Evolutionary conservation across 164 flowering plant species (phyloP).

Genomic region (Kalanchoe fedtschenkoi): DNA sequence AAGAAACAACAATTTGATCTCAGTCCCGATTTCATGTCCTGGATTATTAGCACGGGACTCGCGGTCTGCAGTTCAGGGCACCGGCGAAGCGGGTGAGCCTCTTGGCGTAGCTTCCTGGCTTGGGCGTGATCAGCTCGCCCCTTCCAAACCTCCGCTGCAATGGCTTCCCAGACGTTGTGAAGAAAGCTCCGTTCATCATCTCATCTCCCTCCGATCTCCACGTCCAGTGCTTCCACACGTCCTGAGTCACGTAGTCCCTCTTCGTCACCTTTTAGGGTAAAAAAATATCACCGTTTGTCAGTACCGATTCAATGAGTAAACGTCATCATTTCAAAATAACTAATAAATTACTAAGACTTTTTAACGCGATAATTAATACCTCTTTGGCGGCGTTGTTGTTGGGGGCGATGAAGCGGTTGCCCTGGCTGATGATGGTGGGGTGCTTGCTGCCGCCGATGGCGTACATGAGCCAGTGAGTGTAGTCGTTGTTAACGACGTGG

Average conservation of each 20-base stretch:
- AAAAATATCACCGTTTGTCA: not conserved
- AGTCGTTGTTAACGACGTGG: conserved; percentile 60
- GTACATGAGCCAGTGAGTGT: conserved; percentile 57
- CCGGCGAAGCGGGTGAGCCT: conserved; percentile 39
- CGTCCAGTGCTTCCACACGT: conserved; percentile 33
- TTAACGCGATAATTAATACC: too few species aligned
- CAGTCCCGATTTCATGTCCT: not conserved
- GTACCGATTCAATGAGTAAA: too few species aligned
- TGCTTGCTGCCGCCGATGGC: conserved; percentile 55
- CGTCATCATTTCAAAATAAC: not conserved
- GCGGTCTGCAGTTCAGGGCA: conserved; percentile 20
- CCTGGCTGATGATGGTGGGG: conserved; percentile 56
- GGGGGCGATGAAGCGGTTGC: conserved; percentile 52
- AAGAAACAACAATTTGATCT: too few species aligned
- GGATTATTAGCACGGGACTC: conserved; percentile 17
- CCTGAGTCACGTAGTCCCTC: conserved; percentile 24
- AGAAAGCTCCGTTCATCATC: conserved; percentile 36
- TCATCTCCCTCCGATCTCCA: conserved; percentile 45
- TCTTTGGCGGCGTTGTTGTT: conserved; percentile 14
- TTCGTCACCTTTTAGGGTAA: conserved; percentile 25
- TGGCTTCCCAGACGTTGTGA: conserved; percentile 31
- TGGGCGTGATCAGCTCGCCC: conserved; percentile 20
- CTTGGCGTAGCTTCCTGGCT: conserved; percentile 21
- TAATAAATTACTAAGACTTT: not conserved
- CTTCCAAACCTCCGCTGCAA: conserved; percentile 1